Evolutionary conservation across 2,329 filamentous ascomycete genomes (phyloP), one percentile per base, ranked within the genome.

Genomic region (Coniochaeta hoffmannii): DNA sequence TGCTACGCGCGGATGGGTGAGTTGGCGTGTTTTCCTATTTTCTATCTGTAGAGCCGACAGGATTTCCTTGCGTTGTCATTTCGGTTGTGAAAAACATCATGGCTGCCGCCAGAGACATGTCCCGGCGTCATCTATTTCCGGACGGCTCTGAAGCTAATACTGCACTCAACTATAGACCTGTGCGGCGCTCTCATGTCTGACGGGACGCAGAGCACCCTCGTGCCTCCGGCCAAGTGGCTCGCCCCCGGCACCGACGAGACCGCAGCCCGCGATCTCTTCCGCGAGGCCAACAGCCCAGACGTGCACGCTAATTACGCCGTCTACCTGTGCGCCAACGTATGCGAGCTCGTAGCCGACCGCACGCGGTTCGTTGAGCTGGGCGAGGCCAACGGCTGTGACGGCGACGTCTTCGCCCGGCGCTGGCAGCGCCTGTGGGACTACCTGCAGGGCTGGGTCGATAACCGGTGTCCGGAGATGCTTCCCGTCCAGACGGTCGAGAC

Each of bases 261-360:
- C 6, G 68, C 71, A 17, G 70, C 71, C 4, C 63, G 66, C 15
- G 60, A 64, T 44, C 60, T 76, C 55, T 71, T 76, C 60, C 63
- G 65, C 34, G 22, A 35, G 6, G 10, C 56, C 15, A 58, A 59
- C 61, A 69, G 67, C 10, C 71, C 76, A 5, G 81, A 85, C 59
- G 81, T 79, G 73, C 76, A 82, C 58, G 81, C 81, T 31, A 84
- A 84, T 60, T 80, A 80, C 59, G 73, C 80, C 8, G 80, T 85
- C 2, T 85, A 79, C 59, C 71, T 85, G 1, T 77, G 74, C 53
- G 76, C 80, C 4, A 74, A 73, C 55, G 74, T 75, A 1, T 79
- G 75, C 56, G 74, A 81, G 59, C 71, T 83, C 3, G 68, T 80
- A 12, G 72, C 75, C 9, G 71, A 75, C 53, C 74, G 73, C 17